Evolutionary conservation across 768 basidiomycete species (phyloP).

Genomic region (Leccinum barrowsii): DNA sequence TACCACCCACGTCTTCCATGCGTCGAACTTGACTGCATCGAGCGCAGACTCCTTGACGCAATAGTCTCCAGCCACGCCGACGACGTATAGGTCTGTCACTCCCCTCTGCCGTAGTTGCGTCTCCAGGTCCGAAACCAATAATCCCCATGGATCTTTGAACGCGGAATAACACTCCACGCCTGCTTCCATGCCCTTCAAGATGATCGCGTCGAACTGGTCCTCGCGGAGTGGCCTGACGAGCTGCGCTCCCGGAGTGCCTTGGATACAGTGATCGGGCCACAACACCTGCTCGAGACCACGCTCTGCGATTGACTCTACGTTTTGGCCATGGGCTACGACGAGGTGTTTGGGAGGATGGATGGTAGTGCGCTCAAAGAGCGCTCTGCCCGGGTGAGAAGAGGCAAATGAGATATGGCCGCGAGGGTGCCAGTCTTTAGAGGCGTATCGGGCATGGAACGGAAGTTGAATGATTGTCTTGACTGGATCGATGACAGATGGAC

Average conservation of each 20-base stretch:
- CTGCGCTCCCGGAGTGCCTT: constrained; percentile 53
- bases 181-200: constrained; percentile 53
- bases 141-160: constrained; percentile 58
- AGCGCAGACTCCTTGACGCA: constrained; percentile 64
- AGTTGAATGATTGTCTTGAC: constrained; percentile 57
- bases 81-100: constrained; percentile 59
- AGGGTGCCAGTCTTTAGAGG: constrained; percentile 60
- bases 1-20: constrained; percentile 50
- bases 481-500: constrained; percentile 50
- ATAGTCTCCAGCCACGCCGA: constrained; percentile 74
- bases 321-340: constrained; percentile 27
- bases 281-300: constrained; percentile 49
- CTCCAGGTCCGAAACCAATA: constrained; percentile 46
- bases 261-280: constrained; percentile 83
- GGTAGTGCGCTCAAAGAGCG: constrained; percentile 39
- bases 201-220: constrained; percentile 38
- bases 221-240: constrained; percentile 53
- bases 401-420: constrained; percentile 70
- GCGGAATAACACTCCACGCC: constrained; percentile 80
- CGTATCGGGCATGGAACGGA: constrained; percentile 50
- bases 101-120: constrained; percentile 36
- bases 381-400: constrained; percentile 39
- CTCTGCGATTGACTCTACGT: constrained; percentile 10
- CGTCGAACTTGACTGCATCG: constrained; percentile 44
- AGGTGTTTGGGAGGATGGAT: constrained; percentile 32